Percentiles rank a stretch among this genome's conserved stretches.
These are phyloP conservation scores for Lyophyllum atratum DNA, from an alignment of 768 basidiomycete species.

Conservation along the genomic window DNA sequence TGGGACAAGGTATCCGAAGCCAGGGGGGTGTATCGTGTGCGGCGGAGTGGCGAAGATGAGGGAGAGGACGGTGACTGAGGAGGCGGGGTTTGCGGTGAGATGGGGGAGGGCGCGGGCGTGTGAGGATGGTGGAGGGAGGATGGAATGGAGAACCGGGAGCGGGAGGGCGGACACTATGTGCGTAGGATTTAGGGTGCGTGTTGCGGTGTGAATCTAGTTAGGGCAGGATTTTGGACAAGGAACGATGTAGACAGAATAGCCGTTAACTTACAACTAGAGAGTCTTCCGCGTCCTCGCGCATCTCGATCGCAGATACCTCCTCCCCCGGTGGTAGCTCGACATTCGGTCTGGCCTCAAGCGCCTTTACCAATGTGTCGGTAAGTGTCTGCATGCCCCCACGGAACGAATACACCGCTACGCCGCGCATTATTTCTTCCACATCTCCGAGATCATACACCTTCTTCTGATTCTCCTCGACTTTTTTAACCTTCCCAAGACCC, in stretches of 20 bases:
- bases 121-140: conserved; percentile 36
- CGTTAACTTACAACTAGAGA: conserved; percentile 44
- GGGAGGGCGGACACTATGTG: conserved; percentile 82
- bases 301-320: conserved; percentile 35
- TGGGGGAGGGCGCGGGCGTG: conserved; percentile 49
- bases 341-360: conserved; percentile 49
- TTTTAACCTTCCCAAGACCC: conserved; percentile 13
- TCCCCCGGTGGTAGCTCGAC: conserved; percentile 57
- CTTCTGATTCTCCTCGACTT: conserved; percentile 8
- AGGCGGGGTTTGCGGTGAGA: conserved; percentile 66
- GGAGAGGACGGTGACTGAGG: conserved; percentile 88
- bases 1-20: conserved; percentile 95
- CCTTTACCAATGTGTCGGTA: conserved; percentile 51
- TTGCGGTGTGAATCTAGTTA: conserved; percentile 5
- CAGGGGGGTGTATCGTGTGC: conserved; percentile 68
- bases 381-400: conserved; percentile 73
- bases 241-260: conserved; percentile 2
- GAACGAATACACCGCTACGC: conserved; percentile 82
- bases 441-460: conserved; percentile 51
- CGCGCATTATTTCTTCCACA: conserved; percentile 47
- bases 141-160: conserved; percentile 48
- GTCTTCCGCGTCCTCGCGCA: conserved; percentile 29
- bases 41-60: conserved; percentile 70
- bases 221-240: background rate
- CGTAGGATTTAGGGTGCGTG: conserved; percentile 39